Conservation (phyloP, 2,329 filamentous ascomycete species). For the Zarea fungicola region DNA sequence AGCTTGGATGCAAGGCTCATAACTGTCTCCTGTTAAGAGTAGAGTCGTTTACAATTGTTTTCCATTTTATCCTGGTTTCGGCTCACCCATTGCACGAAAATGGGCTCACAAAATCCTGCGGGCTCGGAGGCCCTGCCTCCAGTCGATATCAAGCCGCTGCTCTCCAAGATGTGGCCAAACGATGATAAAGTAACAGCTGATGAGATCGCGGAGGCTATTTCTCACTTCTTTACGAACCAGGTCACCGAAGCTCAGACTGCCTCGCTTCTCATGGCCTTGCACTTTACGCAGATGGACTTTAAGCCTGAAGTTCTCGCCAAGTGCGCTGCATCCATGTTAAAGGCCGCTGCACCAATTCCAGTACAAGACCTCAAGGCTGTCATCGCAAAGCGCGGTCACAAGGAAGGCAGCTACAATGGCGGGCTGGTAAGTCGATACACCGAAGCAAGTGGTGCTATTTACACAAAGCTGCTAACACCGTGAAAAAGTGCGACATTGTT, state of each 20-base stretch:
- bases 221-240: conserved; percentile 84
- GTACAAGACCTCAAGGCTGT: conserved; percentile 54
- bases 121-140: conserved; percentile 26
- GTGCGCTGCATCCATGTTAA: conserved; percentile 79
- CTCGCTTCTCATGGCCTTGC: conserved; percentile 81
- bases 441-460: too few species aligned
- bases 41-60: background rate
- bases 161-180: conserved; percentile 66
- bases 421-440: conserved; percentile 61
- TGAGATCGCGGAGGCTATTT: conserved; percentile 86
- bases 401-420: conserved; percentile 71
- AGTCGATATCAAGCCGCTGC: conserved; percentile 63
- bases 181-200: conserved; percentile 57
- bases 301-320: conserved; percentile 80
- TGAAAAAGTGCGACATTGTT: conserved; percentile 76
- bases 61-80: background rate
- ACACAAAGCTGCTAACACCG: conserved; percentile 10
- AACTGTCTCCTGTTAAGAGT: too few species aligned
- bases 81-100: conserved; percentile 14
- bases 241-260: conserved; percentile 85
- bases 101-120: conserved; percentile 26
- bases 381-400: conserved; percentile 54
- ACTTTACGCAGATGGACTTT: conserved; percentile 83
- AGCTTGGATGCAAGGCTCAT: too few species aligned
- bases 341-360: conserved; percentile 70